Evolutionary conservation across 2,329 filamentous ascomycete genomes (phyloP).

Genomic region (Ceratocystis smalleyi): DNA sequence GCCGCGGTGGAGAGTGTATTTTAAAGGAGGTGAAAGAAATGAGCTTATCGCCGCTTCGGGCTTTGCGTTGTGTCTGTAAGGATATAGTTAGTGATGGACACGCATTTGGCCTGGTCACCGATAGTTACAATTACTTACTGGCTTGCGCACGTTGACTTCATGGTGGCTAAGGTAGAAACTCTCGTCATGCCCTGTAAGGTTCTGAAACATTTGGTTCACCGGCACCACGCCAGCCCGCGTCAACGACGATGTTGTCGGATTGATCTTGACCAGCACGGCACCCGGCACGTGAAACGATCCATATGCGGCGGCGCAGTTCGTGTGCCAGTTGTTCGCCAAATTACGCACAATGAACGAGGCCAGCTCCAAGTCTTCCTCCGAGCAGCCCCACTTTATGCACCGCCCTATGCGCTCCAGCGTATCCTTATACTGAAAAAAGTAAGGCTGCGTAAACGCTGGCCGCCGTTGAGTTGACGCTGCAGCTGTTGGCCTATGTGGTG

Average conservation of each 20-base stretch:
- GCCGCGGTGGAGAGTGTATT: neutral
- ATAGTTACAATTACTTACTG: slow-evolving; percentile 1
- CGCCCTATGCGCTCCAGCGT: slow-evolving; percentile 10
- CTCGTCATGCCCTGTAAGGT: slow-evolving; percentile 3
- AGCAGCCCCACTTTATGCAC: slow-evolving; percentile 15
- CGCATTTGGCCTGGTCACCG: neutral
- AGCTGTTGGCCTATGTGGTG: neutral
- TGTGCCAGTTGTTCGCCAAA: slow-evolving; percentile 11
- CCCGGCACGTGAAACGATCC: slow-evolving; percentile 8
- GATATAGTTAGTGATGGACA: neutral
- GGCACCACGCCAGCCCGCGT: slow-evolving; percentile 4
- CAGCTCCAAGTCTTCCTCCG: slow-evolving; percentile 8
- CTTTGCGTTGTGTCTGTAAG: neutral
- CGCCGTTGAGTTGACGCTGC: neutral
- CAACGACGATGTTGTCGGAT: slow-evolving; percentile 7
- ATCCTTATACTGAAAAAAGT: slow-evolving; percentile 13
- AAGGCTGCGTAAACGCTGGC: slow-evolving; percentile 3
- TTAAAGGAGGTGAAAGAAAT: slow-evolving; percentile 13
- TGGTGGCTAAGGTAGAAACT: slow-evolving; percentile 3
- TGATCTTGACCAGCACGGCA: neutral
- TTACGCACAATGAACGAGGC: slow-evolving; percentile 30
- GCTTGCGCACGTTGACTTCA: slow-evolving; percentile 9
- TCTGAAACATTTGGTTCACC: slow-evolving; percentile 6
- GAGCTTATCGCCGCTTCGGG: slow-evolving; percentile 9
- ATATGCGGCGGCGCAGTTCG: slow-evolving; percentile 1